These are phyloP conservation scores for Solanum megistacrolobum DNA, from an alignment of 257 asterid genomes.

Conservation along the genomic window DNA sequence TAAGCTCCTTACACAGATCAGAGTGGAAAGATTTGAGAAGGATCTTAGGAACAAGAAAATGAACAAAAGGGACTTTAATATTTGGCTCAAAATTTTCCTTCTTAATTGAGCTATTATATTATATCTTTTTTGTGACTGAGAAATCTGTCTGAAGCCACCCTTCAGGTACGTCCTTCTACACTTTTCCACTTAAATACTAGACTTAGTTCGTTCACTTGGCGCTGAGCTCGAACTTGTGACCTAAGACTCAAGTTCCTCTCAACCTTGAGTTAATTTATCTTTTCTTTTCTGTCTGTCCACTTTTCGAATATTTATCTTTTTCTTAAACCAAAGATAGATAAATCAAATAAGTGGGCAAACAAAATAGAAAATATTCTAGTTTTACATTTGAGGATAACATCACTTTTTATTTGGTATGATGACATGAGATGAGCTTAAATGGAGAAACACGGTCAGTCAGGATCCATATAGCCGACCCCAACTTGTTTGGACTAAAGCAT, in stretches of 20 bases:
- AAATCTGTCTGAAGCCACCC: background rate
- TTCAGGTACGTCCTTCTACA: no score
- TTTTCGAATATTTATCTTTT: background rate
- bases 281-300: background rate
- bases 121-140: background rate
- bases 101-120: background rate
- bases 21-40: background rate
- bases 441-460: background rate
- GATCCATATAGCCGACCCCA: background rate
- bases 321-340: background rate
- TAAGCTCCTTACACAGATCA: background rate
- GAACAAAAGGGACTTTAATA: background rate
- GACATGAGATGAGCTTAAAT: background rate
- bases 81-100: background rate
- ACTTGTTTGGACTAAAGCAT: background rate
- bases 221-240: background rate
- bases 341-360: background rate
- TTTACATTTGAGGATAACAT: background rate
- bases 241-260: background rate
- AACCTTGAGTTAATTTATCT: background rate
- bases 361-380: background rate
- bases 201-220: no score
- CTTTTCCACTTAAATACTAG: no score
- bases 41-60: background rate
- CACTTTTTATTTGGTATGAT: background rate